A percentile compares a stretch with the other conserved stretches of the same genome.
phyloP scores from a whole-genome alignment of 352 stramenopile genomes.

The Globisporangium solare region DNA sequence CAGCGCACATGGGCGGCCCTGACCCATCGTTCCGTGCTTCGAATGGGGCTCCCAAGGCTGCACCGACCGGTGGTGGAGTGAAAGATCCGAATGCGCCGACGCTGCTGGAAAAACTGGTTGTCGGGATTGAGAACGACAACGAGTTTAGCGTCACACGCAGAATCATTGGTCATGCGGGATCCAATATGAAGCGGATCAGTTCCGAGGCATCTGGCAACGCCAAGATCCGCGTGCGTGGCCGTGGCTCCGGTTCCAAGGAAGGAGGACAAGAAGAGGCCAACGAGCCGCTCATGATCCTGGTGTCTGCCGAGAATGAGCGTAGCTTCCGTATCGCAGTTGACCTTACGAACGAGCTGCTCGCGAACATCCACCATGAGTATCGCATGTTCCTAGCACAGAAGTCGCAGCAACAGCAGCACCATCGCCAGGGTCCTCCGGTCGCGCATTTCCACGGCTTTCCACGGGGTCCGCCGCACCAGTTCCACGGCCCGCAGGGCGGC shows the following conservation, averaged over 20 bases:
- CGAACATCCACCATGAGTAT: constrained; percentile 73
- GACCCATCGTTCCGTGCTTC: constrained; percentile 9
- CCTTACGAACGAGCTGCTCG: constrained; percentile 58
- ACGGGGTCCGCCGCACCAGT: constrained; percentile 8
- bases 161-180: constrained; percentile 75
- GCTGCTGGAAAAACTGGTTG: constrained; percentile 70
- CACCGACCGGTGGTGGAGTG: not conserved
- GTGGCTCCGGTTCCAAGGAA: constrained; percentile 77
- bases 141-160: constrained; percentile 82
- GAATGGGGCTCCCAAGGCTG: not conserved
- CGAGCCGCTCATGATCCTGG: constrained; percentile 79
- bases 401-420: constrained; percentile 11
- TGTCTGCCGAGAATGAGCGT: constrained; percentile 82
- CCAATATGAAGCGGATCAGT: constrained; percentile 87
- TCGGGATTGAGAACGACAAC: constrained; percentile 84
- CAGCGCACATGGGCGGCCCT: constrained; percentile 13
- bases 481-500: constrained; percentile 4
- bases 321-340: constrained; percentile 79
- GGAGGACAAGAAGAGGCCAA: constrained; percentile 56
- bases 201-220: constrained; percentile 71
- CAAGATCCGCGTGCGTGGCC: constrained; percentile 82
- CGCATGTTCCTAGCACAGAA: constrained; percentile 54
- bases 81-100: constrained; percentile 21
- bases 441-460: constrained; percentile 17
- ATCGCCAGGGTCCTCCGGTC: constrained; percentile 9